A percentile compares a stretch with the other conserved stretches of the same genome.
Conservation (phyloP, 306 rosid genomes). For the Quercus aquifolioides region DNA sequence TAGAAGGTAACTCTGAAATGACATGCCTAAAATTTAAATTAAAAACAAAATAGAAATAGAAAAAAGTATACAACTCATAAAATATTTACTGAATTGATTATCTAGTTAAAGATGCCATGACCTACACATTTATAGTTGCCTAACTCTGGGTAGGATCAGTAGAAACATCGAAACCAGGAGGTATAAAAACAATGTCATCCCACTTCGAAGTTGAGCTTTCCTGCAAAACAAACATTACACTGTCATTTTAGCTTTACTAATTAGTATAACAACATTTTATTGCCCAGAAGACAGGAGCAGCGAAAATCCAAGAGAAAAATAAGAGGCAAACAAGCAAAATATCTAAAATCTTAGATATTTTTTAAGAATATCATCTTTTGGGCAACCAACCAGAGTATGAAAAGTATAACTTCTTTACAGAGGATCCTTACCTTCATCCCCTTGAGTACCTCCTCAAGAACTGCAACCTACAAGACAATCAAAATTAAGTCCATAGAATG, state of each 20-base stretch:
- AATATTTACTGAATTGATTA: not conserved
- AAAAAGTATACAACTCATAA: not conserved
- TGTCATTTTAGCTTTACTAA: slow-evolving; percentile 2
- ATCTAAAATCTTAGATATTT: not conserved
- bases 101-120: slow-evolving; percentile 13
- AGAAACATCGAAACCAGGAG: slow-evolving; percentile 85
- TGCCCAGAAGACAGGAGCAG: not conserved
- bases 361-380: not conserved
- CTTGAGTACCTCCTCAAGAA: slow-evolving; percentile 84
- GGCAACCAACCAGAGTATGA: not conserved
- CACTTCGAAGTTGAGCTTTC: slow-evolving; percentile 56
- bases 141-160: slow-evolving; percentile 47
- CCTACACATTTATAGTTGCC: slow-evolving; percentile 13
- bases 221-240: slow-evolving; percentile 43
- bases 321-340: not conserved
- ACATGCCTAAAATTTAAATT: not conserved
- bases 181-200: slow-evolving; percentile 82
- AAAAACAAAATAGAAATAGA: not conserved
- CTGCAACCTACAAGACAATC: slow-evolving; percentile 57
- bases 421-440: slow-evolving; percentile 75
- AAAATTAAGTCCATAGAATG: slow-evolving; percentile 10
- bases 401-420: not conserved
- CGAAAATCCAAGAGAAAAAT: not conserved
- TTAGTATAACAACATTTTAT: not conserved
- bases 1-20: too few species aligned